phyloP scores from a whole-genome alignment of 2,329 filamentous ascomycete species.

The Herpotrichia juniperi region DNA sequence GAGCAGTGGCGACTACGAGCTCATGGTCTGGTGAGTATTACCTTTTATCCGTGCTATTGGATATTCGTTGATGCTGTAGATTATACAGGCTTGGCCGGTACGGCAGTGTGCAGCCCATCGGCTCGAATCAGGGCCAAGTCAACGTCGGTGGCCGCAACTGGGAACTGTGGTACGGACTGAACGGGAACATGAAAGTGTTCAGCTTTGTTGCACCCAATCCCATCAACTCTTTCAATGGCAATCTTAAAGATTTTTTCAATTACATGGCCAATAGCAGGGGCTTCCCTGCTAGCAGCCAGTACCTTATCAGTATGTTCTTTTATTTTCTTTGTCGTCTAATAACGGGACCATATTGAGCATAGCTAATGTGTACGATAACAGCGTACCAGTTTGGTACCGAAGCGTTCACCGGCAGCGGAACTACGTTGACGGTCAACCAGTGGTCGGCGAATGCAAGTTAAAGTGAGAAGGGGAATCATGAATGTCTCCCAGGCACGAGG shows the following conservation, averaged over 20 bases:
- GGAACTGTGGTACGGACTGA: slow-evolving; percentile 62
- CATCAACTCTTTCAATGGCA: slow-evolving; percentile 54
- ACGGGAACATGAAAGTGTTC: slow-evolving; percentile 63
- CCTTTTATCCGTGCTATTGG: neutral
- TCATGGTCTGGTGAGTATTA: slow-evolving; percentile 12
- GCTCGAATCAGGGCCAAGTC: slow-evolving; percentile 56
- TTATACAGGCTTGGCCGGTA: slow-evolving; percentile 58
- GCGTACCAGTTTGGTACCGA: slow-evolving; percentile 17
- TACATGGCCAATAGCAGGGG: slow-evolving; percentile 58
- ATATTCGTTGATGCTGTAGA: neutral
- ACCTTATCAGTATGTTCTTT: slow-evolving; percentile 20
- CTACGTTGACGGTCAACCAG: slow-evolving; percentile 8
- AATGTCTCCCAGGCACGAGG: too few relatives aligned
- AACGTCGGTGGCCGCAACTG: slow-evolving; percentile 58
- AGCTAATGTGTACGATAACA: neutral
- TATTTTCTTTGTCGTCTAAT: neutral
- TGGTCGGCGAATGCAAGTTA: neutral
- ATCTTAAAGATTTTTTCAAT: slow-evolving; percentile 61
- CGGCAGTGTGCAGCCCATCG: slow-evolving; percentile 62
- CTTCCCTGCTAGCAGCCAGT: slow-evolving; percentile 27
- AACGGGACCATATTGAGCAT: neutral
- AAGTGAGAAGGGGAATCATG: too few relatives aligned
- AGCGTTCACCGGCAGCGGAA: slow-evolving; percentile 15
- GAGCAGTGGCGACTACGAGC: slow-evolving; percentile 13
- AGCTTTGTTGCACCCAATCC: slow-evolving; percentile 59